Percentiles rank a stretch among this genome's conserved stretches.
phyloP scores from a whole-genome alignment of 1,139 yeast genomes.

The Spathaspora jeffriesii region DNA sequence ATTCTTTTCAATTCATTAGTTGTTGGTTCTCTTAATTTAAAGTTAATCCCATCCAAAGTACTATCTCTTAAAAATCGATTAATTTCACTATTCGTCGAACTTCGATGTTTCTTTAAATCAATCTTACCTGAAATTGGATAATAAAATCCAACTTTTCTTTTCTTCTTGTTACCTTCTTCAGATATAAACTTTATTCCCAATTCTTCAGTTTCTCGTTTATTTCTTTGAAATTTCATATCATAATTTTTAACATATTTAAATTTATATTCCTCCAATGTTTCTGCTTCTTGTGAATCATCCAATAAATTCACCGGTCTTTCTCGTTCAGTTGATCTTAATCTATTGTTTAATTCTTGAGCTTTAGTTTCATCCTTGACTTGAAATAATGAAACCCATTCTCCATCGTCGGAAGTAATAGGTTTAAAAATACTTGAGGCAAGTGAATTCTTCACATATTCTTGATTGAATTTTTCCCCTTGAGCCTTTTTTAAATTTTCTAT shows the following conservation, averaged over 20 bases:
- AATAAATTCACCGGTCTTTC: slow-evolving; percentile 45
- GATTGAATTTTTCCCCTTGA: slow-evolving; percentile 36
- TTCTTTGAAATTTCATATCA: slow-evolving; percentile 66
- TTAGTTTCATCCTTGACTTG: slow-evolving; percentile 30
- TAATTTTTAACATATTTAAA: slow-evolving; percentile 76
- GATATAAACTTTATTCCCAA: slow-evolving; percentile 46
- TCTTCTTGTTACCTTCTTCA: slow-evolving; percentile 22
- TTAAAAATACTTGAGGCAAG: slow-evolving; percentile 70
- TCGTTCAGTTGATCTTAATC: slow-evolving; percentile 51
- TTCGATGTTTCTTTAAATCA: slow-evolving; percentile 83
- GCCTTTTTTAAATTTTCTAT: slow-evolving; percentile 34
- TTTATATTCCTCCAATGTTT: slow-evolving; percentile 36
- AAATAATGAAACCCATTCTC: slow-evolving; percentile 84
- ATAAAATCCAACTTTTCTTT: slow-evolving; percentile 67
- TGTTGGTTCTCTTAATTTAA: slow-evolving; percentile 71
- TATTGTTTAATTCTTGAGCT: slow-evolving; percentile 38
- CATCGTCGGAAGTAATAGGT: slow-evolving; percentile 72
- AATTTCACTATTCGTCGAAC: slow-evolving; percentile 44
- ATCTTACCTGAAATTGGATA: slow-evolving; percentile 79
- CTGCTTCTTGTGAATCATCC: slow-evolving; percentile 41
- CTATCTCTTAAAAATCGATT: slow-evolving; percentile 52
- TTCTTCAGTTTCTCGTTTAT: slow-evolving; percentile 46
- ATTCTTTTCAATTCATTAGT: slow-evolving; percentile 67
- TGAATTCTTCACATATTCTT: slow-evolving; percentile 40
- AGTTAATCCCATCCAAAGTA: slow-evolving; percentile 56